Evolutionary conservation across 371 early-diverging fungal species (phyloP).

Genomic region (Dichotomocladium elegans): DNA sequence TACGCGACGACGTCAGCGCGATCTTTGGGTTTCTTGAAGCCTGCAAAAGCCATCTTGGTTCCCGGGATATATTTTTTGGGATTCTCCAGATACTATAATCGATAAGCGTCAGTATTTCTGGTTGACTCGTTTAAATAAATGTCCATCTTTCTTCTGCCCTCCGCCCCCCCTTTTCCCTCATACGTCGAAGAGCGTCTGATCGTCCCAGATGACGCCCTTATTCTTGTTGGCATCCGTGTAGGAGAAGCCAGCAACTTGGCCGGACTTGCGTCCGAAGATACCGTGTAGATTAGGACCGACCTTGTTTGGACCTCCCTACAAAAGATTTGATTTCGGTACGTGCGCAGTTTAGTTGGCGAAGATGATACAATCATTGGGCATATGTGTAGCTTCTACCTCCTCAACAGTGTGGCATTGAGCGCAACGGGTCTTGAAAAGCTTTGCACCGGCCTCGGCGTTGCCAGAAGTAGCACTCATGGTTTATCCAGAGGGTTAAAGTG

Average conservation of each 20-base stretch:
- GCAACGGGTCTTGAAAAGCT: slow-evolving; percentile 98
- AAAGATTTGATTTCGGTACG: background rate
- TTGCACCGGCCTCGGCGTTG: slow-evolving; percentile 73
- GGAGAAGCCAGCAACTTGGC: slow-evolving; percentile 79
- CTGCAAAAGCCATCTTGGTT: slow-evolving; percentile 98
- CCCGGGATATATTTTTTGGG: slow-evolving; percentile 97
- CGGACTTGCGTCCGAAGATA: slow-evolving; percentile 86
- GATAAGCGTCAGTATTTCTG: background rate
- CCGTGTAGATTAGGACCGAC: slow-evolving; percentile 96
- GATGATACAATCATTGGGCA: background rate
- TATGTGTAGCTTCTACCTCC: slow-evolving; percentile 48
- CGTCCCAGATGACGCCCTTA: slow-evolving; percentile 83
- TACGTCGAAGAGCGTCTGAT: slow-evolving; percentile 76
- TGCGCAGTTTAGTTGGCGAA: no score
- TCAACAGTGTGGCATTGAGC: slow-evolving; percentile 97
- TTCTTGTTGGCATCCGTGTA: slow-evolving; percentile 95
- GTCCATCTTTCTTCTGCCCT: background rate
- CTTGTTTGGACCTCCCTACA: slow-evolving; percentile 85
- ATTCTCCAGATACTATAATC: slow-evolving; percentile 81
- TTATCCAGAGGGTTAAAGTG: slow-evolving; percentile 1
- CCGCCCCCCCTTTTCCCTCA: background rate
- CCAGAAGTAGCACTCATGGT: slow-evolving; percentile 21
- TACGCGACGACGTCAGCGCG: slow-evolving; percentile 18
- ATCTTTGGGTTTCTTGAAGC: slow-evolving; percentile 82
- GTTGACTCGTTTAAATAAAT: background rate